A percentile compares a stretch with the other conserved stretches of the same genome.
Conservation (phyloP, 2,329 filamentous ascomycete species). For the Corinectria fuckeliana region DNA sequence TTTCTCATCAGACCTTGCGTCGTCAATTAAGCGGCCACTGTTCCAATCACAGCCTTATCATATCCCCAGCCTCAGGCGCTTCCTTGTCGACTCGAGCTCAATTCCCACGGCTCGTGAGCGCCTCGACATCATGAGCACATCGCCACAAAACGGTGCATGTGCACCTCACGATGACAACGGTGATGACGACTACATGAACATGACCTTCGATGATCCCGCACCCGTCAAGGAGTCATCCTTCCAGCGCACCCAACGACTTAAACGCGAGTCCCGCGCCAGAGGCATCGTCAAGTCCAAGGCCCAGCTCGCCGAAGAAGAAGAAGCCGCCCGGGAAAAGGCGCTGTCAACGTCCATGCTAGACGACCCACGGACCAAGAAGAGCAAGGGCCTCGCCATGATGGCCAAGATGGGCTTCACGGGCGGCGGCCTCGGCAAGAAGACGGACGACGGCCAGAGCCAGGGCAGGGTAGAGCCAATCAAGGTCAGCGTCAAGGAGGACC, state of each 20-base stretch:
- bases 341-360: constrained; percentile 77
- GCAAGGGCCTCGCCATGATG: constrained; percentile 97
- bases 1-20: not conserved
- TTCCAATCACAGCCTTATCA: not conserved
- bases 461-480: constrained; percentile 72
- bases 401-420: constrained; percentile 92
- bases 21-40: not conserved
- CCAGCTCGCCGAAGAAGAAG: constrained; percentile 78
- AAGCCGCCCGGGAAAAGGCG: constrained; percentile 74
- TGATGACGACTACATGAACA: constrained; percentile 98
- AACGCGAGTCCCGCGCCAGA: constrained; percentile 71
- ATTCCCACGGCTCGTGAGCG: not conserved
- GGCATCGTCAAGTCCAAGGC: constrained; percentile 79
- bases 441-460: constrained; percentile 50
- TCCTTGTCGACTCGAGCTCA: not conserved
- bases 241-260: constrained; percentile 59
- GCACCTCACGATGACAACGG: constrained; percentile 64
- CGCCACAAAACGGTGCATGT: constrained; percentile 19
- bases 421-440: constrained; percentile 69
- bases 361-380: constrained; percentile 61
- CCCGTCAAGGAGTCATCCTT: constrained; percentile 61
- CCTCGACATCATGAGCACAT: constrained; percentile 14
- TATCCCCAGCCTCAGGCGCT: too few relatives aligned
- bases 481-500: constrained; percentile 77
- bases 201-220: constrained; percentile 78